These are phyloP conservation scores for Dissoconium aciculare DNA, from an alignment of 2,329 filamentous ascomycete genomes.

Conservation along the genomic window DNA sequence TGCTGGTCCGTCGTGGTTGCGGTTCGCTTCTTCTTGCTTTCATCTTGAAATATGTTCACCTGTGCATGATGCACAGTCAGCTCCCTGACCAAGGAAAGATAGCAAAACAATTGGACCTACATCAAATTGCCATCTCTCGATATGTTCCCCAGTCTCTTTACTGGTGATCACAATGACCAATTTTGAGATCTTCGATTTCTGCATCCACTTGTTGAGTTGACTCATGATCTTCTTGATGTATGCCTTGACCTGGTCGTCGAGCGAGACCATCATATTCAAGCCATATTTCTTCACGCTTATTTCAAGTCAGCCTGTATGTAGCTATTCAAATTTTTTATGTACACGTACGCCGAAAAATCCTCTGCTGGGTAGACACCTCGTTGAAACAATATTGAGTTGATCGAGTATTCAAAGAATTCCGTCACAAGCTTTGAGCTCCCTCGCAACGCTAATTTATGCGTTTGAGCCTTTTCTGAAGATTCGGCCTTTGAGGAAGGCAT, in stretches of 20 bases:
- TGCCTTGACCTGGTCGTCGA: conserved; percentile 94
- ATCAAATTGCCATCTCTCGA: conserved; percentile 97
- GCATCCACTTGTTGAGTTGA: conserved; percentile 96
- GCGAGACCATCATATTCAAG: conserved; percentile 91
- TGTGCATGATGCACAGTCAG: conserved; percentile 4
- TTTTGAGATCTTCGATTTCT: conserved; percentile 90
- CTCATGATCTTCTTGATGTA: conserved; percentile 99
- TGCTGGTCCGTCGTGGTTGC: conserved; percentile 39
- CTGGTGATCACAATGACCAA: conserved; percentile 92
- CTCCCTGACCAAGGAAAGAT: conserved; percentile 1
- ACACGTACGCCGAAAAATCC: conserved; percentile 74
- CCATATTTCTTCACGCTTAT: conserved; percentile 98
- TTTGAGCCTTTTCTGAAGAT: conserved; percentile 57
- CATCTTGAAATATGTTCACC: conserved; percentile 22
- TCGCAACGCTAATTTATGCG: conserved; percentile 86
- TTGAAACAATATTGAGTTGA: conserved; percentile 96
- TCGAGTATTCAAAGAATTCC: conserved; percentile 98
- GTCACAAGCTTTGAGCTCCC: conserved; percentile 42
- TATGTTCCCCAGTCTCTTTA: conserved; percentile 91
- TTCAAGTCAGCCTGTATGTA: conserved; percentile 7
- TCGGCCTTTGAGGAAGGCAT: conserved; percentile 12
- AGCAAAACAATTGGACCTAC: conserved; percentile 39
- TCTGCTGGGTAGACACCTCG: conserved; percentile 74
- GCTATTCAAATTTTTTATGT: background rate
- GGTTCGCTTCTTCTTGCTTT: conserved; percentile 30